phyloP scores from a whole-genome alignment of 2,329 filamentous ascomycete species.

The Phialocephala subalpina region DNA sequence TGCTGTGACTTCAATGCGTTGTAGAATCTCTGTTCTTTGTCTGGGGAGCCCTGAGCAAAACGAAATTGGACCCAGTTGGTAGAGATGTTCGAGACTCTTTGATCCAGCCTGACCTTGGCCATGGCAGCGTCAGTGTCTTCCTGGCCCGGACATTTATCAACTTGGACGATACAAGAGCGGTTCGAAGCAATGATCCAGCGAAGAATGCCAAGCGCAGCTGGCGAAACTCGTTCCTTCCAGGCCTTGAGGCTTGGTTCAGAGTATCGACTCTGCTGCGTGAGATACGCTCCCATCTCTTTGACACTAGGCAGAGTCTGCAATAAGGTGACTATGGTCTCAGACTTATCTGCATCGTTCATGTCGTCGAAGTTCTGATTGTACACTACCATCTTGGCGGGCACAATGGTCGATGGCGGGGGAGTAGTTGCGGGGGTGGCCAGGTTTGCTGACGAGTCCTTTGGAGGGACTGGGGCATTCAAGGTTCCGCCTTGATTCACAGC shows the following conservation, averaged over 20 bases:
- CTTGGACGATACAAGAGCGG: slow-evolving; percentile 83
- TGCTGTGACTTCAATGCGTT: slow-evolving; percentile 62
- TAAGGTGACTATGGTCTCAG: slow-evolving; percentile 56
- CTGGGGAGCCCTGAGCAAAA: slow-evolving; percentile 86
- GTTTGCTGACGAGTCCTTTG: slow-evolving; percentile 11
- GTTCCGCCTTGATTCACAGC: slow-evolving; percentile 18
- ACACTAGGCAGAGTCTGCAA: slow-evolving; percentile 70
- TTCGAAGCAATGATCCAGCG: slow-evolving; percentile 93
- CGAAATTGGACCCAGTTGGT: slow-evolving; percentile 79
- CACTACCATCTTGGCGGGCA: slow-evolving; percentile 38
- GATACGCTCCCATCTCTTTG: slow-evolving; percentile 59
- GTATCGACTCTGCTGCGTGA: slow-evolving; percentile 45
- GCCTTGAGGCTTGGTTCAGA: slow-evolving; percentile 47
- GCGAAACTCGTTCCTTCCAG: slow-evolving; percentile 68
- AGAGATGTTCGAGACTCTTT: slow-evolving; percentile 65
- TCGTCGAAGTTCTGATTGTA: slow-evolving; percentile 67
- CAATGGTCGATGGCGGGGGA: slow-evolving; percentile 37
- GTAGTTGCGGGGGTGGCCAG: slow-evolving; percentile 38
- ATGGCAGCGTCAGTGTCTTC: slow-evolving; percentile 34
- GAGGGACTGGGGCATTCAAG: not conserved
- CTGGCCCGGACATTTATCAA: slow-evolving; percentile 55
- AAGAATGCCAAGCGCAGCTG: slow-evolving; percentile 72
- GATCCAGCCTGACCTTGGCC: slow-evolving; percentile 39
- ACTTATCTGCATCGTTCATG: slow-evolving; percentile 54
- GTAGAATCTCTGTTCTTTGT: slow-evolving; percentile 82